Evolutionary conservation across 2,329 filamentous ascomycete species (phyloP).

Genomic region (Aspergillus aculeatus): DNA sequence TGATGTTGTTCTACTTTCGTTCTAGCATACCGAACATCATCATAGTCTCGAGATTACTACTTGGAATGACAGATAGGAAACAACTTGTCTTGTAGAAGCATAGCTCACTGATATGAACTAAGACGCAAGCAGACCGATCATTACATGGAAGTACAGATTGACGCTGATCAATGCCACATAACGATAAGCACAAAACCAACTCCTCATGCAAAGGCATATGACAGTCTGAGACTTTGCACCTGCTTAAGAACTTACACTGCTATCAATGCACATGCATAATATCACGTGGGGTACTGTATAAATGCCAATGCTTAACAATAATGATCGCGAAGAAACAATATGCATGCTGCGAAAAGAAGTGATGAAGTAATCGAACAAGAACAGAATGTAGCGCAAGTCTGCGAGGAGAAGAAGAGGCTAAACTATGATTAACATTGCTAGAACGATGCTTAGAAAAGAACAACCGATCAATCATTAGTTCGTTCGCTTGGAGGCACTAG

Average conservation of each 20-base stretch:
- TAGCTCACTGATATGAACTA: background rate
- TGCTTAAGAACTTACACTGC: conserved; percentile 1
- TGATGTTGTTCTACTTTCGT: background rate
- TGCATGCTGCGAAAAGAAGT: background rate
- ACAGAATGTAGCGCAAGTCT: background rate
- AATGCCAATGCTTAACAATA: background rate
- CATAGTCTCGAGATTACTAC: background rate
- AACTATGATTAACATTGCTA: background rate
- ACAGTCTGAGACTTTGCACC: background rate
- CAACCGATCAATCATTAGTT: conserved; percentile 2
- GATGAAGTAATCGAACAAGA: background rate
- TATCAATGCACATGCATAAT: conserved; percentile 4
- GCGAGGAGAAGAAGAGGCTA: background rate
- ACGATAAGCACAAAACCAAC: background rate
- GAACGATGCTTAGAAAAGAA: background rate
- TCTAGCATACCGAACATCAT: background rate
- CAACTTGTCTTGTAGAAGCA: background rate
- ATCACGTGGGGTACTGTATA: conserved; percentile 1
- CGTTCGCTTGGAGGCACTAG: background rate
- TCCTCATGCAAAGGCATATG: conserved; percentile 1
- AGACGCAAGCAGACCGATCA: background rate
- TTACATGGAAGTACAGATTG: background rate
- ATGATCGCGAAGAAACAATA: background rate
- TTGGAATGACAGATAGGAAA: background rate
- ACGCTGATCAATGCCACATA: background rate